Conservation (phyloP, 371 early-diverging fungal genomes). For the Mortierella sp. region DNA sequence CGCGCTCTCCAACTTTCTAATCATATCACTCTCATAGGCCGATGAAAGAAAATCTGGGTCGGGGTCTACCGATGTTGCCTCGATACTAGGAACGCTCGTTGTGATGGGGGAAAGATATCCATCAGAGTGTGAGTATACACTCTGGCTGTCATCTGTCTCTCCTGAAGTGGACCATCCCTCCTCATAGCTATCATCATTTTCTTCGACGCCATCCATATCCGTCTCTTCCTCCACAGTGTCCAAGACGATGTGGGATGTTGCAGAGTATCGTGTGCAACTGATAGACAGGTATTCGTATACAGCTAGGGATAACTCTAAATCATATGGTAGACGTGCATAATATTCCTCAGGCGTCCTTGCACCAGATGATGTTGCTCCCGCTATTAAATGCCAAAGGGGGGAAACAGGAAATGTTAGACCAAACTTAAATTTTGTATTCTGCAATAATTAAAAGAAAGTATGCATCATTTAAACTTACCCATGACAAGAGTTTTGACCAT, state of each 20-base stretch:
- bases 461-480: constrained; percentile 21
- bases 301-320: background rate
- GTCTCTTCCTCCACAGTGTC: background rate
- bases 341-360: constrained; percentile 37
- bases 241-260: background rate
- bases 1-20: constrained; percentile 13
- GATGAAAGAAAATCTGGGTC: background rate
- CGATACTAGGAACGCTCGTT: background rate
- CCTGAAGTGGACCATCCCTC: constrained; percentile 2
- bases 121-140: background rate
- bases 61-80: background rate
- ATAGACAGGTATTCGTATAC: constrained; percentile 28
- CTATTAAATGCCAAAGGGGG: constrained; percentile 6
- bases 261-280: constrained; percentile 25
- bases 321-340: constrained; percentile 11
- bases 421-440: background rate
- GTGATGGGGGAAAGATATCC: background rate
- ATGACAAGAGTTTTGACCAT: constrained; percentile 24
- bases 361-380: constrained; percentile 37
- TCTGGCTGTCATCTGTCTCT: background rate
- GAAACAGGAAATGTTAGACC: background rate
- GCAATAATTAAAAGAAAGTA: background rate
- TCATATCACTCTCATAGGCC: background rate
- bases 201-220: constrained; percentile 5
- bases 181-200: constrained; percentile 1